These are phyloP conservation scores for Solanum virginianum DNA, from an alignment of 257 asterid species.

Conservation along the genomic window DNA sequence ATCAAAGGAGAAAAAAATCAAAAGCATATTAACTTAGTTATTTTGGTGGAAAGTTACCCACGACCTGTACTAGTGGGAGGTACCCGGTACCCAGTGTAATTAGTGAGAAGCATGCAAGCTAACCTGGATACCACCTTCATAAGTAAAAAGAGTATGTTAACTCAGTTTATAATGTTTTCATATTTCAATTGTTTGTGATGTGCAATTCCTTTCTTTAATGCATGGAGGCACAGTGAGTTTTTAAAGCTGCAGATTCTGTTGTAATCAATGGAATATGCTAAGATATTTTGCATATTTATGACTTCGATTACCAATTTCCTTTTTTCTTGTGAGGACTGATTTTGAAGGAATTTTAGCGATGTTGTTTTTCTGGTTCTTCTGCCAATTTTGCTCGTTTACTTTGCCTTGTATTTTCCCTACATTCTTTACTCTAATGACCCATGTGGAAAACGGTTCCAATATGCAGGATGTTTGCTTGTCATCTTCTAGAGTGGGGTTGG, in stretches of 20 bases:
- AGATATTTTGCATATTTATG: background rate
- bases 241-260: background rate
- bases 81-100: background rate
- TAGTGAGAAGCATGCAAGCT: background rate
- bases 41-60: background rate
- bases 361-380: background rate
- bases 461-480: constrained; percentile 79
- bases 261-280: background rate
- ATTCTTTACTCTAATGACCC: background rate
- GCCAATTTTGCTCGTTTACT: background rate
- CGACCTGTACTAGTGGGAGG: background rate
- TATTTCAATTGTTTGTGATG: background rate
- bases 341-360: background rate
- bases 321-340: background rate
- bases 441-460: background rate
- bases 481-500: constrained; percentile 82
- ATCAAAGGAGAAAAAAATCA: background rate
- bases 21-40: background rate
- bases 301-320: background rate
- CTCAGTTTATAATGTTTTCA: background rate
- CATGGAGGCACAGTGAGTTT: background rate
- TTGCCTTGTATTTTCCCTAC: background rate
- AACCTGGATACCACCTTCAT: background rate
- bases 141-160: background rate
- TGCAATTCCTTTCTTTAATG: background rate